Evolutionary conservation across 75 land plant genomes (phyloP).

Genomic region (Pinus taeda): DNA sequence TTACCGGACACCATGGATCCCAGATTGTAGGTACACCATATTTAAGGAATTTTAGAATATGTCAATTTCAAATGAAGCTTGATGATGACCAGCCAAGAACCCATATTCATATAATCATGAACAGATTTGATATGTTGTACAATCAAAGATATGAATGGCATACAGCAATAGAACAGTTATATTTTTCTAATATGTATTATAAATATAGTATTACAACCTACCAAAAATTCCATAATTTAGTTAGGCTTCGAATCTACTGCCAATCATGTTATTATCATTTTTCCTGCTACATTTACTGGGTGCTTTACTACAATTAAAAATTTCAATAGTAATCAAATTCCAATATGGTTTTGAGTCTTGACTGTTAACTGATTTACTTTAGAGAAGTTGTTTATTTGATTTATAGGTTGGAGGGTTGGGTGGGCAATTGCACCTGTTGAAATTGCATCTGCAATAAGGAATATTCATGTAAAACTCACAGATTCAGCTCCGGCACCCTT

Average conservation of each 20-base stretch:
- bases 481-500: constrained; percentile 98
- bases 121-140: background rate
- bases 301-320: background rate
- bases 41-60: background rate
- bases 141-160: background rate
- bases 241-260: background rate
- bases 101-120: background rate
- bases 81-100: background rate
- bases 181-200: background rate
- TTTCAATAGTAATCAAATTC: background rate
- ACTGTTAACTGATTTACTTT: background rate
- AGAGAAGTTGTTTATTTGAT: background rate
- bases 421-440: constrained; percentile 88
- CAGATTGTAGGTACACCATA: background rate
- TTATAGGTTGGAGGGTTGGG: constrained; percentile 93
- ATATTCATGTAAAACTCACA: constrained; percentile 83
- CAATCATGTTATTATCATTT: background rate
- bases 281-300: background rate
- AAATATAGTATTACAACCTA: background rate
- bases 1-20: no score
- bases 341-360: no score
- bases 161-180: background rate
- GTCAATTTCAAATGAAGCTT: background rate
- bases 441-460: constrained; percentile 73
- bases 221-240: background rate